Evolutionary conservation across 192 early-diverging fungal genomes (phyloP), one percentile per base, ranked within the genome.

Genomic region (Coemansia sp.): DNA sequence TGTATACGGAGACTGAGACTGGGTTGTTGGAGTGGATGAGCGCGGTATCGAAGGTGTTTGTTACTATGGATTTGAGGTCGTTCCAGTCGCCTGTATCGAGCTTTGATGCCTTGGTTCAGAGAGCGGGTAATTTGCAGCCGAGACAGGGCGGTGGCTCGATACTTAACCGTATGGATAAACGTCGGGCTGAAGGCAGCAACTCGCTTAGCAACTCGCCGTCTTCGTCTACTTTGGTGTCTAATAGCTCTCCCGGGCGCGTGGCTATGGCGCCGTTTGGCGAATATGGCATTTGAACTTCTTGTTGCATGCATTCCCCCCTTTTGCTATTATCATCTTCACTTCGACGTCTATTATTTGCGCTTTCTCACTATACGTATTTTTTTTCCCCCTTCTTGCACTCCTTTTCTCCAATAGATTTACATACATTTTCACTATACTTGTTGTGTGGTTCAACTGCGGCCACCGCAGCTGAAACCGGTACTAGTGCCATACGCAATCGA

Each of bases 61-160:
- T 82, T 45, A 73, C 74, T 38, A 82, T 82, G 79, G 79, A 82
- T 48, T 23, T 82, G 74, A 75, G 79, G 42, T 63, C 79, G 37
- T 76, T 82, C 70, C 69, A 69, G 68, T 76, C 79, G 61, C 79
- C 79, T 27, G 68, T 82, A 12, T 68, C 79, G 5, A 82, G 67
- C 66, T 82, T 82, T 74, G 79, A 82, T 37, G 79, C 79, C 9
- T 68, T 82, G 50, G 69, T 82, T 39, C 74, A 76, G 63, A 71
- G 79, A 31, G 74, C 79, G 6, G 74, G 68, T 4, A 76, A 68
- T 27, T 46, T 76, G 51, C 72, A 69, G 68, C 53, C 50, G 17
- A 61, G 59, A 25, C 36, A 23, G 1, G 59, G 25, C 25, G 25
- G 59, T 38, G 74, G 78, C 57, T 82, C 79, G 6, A 76, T 82